Conservation (phyloP, 2,329 filamentous ascomycete species). For the Nothophaeocryptopus gaeumannii region DNA sequence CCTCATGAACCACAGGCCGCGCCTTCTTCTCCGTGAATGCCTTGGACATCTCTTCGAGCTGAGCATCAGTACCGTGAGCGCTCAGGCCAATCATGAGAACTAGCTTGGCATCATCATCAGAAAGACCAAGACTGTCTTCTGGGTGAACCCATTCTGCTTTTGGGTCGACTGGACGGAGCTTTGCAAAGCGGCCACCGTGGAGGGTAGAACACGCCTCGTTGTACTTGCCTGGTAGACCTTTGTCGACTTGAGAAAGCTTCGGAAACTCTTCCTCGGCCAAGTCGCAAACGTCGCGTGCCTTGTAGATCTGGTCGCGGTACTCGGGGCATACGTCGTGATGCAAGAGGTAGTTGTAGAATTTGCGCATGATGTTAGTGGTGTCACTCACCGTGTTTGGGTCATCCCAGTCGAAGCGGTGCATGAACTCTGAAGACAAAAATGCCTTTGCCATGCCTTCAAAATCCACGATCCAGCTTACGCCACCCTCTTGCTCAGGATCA, state of each 20-base stretch:
- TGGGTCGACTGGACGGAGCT: constrained; percentile 7
- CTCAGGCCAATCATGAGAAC: constrained; percentile 53
- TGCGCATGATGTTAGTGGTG: constrained; percentile 68
- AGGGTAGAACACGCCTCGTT: constrained; percentile 71
- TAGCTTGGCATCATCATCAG: constrained; percentile 46
- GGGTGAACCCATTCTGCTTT: constrained; percentile 29
- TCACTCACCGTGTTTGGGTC: constrained; percentile 52
- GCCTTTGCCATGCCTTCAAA: constrained; percentile 75
- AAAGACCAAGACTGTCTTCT: constrained; percentile 37
- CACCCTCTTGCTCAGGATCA: constrained; percentile 46
- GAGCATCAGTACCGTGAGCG: constrained; percentile 41
- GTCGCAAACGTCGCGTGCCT: constrained; percentile 65
- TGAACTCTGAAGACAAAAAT: constrained; percentile 54
- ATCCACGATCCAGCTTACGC: constrained; percentile 67
- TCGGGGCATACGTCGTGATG: constrained; percentile 85
- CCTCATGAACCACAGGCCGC: constrained; percentile 41
- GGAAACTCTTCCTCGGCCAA: constrained; percentile 66
- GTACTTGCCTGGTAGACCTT: constrained; percentile 70
- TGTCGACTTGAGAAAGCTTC: constrained; percentile 52
- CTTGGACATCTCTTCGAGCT: constrained; percentile 19
- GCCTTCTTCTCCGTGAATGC: constrained; percentile 14
- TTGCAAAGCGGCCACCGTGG: constrained; percentile 56
- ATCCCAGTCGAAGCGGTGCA: constrained; percentile 54
- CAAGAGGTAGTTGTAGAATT: constrained; percentile 85
- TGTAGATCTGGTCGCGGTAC: constrained; percentile 63